phyloP scores from a whole-genome alignment of 202 grass and related monocot genomes.

The Panicum hallii region DNA sequence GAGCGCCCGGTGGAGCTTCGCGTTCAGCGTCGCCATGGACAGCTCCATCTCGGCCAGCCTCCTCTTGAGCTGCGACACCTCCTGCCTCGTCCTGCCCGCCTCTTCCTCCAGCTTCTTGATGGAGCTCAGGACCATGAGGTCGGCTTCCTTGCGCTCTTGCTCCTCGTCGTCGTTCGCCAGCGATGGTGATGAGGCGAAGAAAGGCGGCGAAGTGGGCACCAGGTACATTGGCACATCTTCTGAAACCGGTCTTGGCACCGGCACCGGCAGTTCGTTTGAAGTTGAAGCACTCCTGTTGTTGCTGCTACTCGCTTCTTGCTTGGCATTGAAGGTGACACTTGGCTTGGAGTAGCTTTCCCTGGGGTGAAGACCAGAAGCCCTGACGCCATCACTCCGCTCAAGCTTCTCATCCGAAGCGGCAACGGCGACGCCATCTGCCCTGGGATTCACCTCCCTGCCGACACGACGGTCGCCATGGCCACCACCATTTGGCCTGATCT shows the following conservation, averaged over 20 bases:
- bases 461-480: slow-evolving; percentile 1
- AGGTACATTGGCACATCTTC: slow-evolving; percentile 54
- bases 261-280: background rate
- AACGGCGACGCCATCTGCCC: background rate
- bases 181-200: slow-evolving; percentile 62
- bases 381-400: slow-evolving; percentile 17
- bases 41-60: slow-evolving; percentile 70
- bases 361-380: background rate
- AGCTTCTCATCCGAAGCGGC: slow-evolving; percentile 30
- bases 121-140: slow-evolving; percentile 51
- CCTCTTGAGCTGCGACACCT: slow-evolving; percentile 66
- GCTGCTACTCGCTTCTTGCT: background rate
- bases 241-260: slow-evolving; percentile 15
- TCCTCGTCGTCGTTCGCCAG: slow-evolving; percentile 33
- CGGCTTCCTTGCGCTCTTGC: slow-evolving; percentile 5
- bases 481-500: slow-evolving; percentile 33
- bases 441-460: slow-evolving; percentile 13
- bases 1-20: slow-evolving; percentile 66
- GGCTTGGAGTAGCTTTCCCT: slow-evolving; percentile 36
- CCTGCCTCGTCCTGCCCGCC: slow-evolving; percentile 63
- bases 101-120: slow-evolving; percentile 79
- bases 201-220: slow-evolving; percentile 56
- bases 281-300: background rate
- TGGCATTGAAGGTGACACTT: slow-evolving; percentile 40
- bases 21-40: slow-evolving; percentile 66